phyloP scores from a whole-genome alignment of 2,329 filamentous ascomycete species.

The Nemania bipapillata region DNA sequence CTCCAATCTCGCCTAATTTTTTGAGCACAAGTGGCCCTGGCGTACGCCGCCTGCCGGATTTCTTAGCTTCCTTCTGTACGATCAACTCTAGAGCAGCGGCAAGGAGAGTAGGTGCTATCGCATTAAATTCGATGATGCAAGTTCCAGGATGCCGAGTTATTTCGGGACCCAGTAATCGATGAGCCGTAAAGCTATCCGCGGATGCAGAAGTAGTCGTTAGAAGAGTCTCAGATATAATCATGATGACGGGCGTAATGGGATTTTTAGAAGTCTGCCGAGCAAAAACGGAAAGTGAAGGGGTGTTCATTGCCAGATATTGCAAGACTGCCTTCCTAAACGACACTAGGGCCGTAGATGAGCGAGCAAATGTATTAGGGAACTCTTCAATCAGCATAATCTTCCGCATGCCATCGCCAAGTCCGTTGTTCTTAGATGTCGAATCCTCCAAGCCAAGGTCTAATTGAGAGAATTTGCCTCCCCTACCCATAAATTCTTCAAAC shows the following conservation, averaged over 20 bases:
- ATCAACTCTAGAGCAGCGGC: slow-evolving; percentile 84
- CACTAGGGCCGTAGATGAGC: slow-evolving; percentile 70
- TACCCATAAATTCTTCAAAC: slow-evolving; percentile 90
- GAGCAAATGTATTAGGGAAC: slow-evolving; percentile 79
- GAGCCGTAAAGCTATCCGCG: slow-evolving; percentile 90
- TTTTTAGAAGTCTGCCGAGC: slow-evolving; percentile 57
- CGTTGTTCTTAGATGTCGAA: slow-evolving; percentile 28
- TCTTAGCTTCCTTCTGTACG: slow-evolving; percentile 83
- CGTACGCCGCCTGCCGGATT: slow-evolving; percentile 77
- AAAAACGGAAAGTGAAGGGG: slow-evolving; percentile 64
- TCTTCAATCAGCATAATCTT: slow-evolving; percentile 81
- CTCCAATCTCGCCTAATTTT: slow-evolving; percentile 83
- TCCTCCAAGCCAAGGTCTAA: slow-evolving; percentile 62
- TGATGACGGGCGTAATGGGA: slow-evolving; percentile 76
- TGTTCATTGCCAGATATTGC: slow-evolving; percentile 76
- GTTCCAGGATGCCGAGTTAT: slow-evolving; percentile 84
- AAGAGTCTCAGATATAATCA: slow-evolving; percentile 91
- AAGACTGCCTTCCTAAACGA: slow-evolving; percentile 80
- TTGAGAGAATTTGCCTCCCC: slow-evolving; percentile 81
- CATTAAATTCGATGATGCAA: slow-evolving; percentile 88
- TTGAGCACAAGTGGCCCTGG: slow-evolving; percentile 83
- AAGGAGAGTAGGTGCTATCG: slow-evolving; percentile 86
- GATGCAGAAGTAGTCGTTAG: slow-evolving; percentile 85
- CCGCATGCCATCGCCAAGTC: slow-evolving; percentile 47
- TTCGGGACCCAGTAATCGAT: slow-evolving; percentile 86